Evolutionary conservation across 306 rosid species (phyloP).

Genomic region (Coriaria nepalensis): DNA sequence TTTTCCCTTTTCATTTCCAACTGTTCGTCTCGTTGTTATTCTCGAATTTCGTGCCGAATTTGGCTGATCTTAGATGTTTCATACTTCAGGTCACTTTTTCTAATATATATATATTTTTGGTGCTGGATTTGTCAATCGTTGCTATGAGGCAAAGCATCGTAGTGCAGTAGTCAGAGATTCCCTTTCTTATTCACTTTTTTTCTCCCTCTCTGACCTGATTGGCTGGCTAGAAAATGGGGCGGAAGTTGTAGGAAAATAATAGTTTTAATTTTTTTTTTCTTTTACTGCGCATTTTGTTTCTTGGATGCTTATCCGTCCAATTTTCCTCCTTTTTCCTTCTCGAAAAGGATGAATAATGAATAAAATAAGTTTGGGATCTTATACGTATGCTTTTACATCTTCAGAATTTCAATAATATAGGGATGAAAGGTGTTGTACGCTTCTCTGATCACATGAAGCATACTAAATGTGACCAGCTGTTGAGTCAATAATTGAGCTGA

Average conservation of each 20-base stretch:
- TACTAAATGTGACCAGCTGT: no score
- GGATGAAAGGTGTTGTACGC: no score
- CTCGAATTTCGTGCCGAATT: background rate
- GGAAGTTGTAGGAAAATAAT: no score
- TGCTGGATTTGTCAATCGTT: no score
- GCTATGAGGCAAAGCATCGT: no score
- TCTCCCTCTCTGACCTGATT: constrained; percentile 1
- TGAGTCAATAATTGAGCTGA: no score
- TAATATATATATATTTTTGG: background rate
- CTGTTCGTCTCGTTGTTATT: background rate
- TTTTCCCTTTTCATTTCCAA: background rate
- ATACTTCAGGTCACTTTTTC: background rate
- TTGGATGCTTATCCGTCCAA: background rate
- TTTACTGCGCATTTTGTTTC: background rate
- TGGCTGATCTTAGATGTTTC: background rate
- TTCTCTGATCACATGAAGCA: no score
- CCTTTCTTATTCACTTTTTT: background rate
- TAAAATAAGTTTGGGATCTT: no score
- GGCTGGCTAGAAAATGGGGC: constrained; percentile 14
- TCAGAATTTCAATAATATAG: no score
- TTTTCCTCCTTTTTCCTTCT: background rate
- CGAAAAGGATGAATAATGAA: background rate
- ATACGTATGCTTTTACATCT: no score
- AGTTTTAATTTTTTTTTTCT: background rate
- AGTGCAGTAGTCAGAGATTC: constrained; percentile 14